Conservation (phyloP, 2,329 filamentous ascomycete species). For the Alternaria triticimaculans region DNA sequence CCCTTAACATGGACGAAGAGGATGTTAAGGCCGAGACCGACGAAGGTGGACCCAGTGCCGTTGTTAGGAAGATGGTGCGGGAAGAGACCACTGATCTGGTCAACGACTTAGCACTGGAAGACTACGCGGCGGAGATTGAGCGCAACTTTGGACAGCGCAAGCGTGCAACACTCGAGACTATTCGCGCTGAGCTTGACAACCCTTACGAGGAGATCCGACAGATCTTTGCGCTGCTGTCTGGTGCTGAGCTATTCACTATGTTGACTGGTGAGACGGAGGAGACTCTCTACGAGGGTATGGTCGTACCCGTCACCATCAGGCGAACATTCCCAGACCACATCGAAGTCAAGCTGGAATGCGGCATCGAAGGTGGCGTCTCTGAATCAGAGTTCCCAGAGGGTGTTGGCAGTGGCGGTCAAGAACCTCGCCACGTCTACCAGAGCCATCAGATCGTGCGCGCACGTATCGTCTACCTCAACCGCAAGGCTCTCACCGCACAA, state of each 20-base stretch:
- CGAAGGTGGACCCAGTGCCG: conserved; percentile 86
- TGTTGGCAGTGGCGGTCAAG: conserved; percentile 58
- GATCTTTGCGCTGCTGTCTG: conserved; percentile 72
- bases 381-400: conserved; percentile 79
- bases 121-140: conserved; percentile 95
- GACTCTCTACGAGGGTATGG: conserved; percentile 86
- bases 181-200: conserved; percentile 88
- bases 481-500: conserved; percentile 82
- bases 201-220: conserved; percentile 94
- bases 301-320: conserved; percentile 86
- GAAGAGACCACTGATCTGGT: conserved; percentile 94
- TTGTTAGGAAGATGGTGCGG: conserved; percentile 93
- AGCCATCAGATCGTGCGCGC: conserved; percentile 85
- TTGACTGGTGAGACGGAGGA: conserved; percentile 91
- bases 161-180: conserved; percentile 93
- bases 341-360: conserved; percentile 91
- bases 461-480: conserved; percentile 86
- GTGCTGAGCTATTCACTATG: conserved; percentile 92
- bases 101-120: conserved; percentile 93
- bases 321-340: conserved; percentile 91
- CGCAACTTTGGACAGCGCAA: conserved; percentile 93
- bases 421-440: conserved; percentile 70
- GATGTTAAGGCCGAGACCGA: conserved; percentile 95
- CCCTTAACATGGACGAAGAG: conserved; percentile 94
- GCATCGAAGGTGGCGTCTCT: conserved; percentile 87